These are phyloP conservation scores for Schwanniomyces yamadae DNA, from an alignment of 805 yeast species.

Conservation along the genomic window DNA sequence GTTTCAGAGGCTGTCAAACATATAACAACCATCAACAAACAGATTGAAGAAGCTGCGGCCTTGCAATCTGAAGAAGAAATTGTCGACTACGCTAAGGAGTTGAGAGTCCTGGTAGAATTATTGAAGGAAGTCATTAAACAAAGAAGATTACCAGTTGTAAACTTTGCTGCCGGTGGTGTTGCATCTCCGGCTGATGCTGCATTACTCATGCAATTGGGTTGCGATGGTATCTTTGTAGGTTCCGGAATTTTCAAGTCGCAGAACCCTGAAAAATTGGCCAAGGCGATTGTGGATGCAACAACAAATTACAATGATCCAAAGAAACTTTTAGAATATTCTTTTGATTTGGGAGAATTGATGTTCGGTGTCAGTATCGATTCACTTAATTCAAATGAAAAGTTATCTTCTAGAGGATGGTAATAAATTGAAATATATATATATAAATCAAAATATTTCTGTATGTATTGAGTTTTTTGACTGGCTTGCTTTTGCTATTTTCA, in stretches of 20 bases:
- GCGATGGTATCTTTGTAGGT: slow-evolving; percentile 36
- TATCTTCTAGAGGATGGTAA: slow-evolving; percentile 56
- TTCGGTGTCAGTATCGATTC: slow-evolving; percentile 63
- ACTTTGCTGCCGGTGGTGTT: slow-evolving; percentile 86
- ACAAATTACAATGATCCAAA: slow-evolving; percentile 64
- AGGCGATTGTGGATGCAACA: slow-evolving; percentile 78
- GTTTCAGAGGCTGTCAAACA: slow-evolving; percentile 80
- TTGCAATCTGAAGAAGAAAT: slow-evolving; percentile 46
- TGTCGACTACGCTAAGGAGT: slow-evolving; percentile 49
- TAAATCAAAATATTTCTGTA: not conserved
- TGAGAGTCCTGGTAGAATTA: slow-evolving; percentile 59
- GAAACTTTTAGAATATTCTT: slow-evolving; percentile 61
- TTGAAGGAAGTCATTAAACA: slow-evolving; percentile 49
- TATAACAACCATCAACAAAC: slow-evolving; percentile 56
- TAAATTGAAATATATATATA: not conserved
- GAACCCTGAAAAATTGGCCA: slow-evolving; percentile 71
- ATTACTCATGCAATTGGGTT: slow-evolving; percentile 54
- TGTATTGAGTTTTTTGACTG: no score
- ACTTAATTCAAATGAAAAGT: slow-evolving; percentile 44
- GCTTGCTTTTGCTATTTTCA: no score
- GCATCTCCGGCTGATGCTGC: slow-evolving; percentile 91
- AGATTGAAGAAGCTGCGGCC: slow-evolving; percentile 47
- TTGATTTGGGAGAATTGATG: slow-evolving; percentile 75
- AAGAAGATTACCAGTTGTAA: slow-evolving; percentile 70
- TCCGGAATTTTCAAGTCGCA: slow-evolving; percentile 76